Evolutionary conservation across 306 rosid species (phyloP).

Genomic region (Oemleria cerasiformis): DNA sequence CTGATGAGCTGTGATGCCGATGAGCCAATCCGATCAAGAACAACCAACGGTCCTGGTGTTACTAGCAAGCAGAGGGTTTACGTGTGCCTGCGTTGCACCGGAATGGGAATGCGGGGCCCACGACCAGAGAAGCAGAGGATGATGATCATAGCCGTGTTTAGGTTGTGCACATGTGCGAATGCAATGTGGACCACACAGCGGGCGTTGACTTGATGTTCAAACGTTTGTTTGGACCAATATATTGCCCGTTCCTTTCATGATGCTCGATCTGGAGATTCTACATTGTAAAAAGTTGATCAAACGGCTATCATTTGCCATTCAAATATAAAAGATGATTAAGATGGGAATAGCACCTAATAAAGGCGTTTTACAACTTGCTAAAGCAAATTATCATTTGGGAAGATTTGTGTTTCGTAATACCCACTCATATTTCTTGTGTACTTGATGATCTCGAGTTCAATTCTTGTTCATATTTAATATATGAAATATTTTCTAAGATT

Average conservation of each 20-base stretch:
- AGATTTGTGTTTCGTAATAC: background rate
- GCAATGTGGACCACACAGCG: slow-evolving; percentile 24
- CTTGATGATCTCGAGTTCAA: no score
- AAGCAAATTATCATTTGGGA: background rate
- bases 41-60: background rate
- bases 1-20: background rate
- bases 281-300: slow-evolving; percentile 16
- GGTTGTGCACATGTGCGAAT: background rate
- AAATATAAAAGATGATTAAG: slow-evolving; percentile 1
- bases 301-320: slow-evolving; percentile 15
- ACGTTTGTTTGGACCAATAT: slow-evolving; percentile 28
- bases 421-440: no score
- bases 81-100: background rate
- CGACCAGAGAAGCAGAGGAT: background rate
- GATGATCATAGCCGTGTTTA: no score
- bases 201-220: slow-evolving; percentile 40
- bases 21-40: background rate
- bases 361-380: background rate
- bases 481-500: no score
- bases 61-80: background rate
- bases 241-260: slow-evolving; percentile 18
- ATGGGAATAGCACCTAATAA: slow-evolving; percentile 4
- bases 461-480: no score
- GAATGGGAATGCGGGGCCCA: slow-evolving; percentile 4
- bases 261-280: slow-evolving; percentile 15